Evolutionary conservation across 148 eudicot species (phyloP).

Genomic region (Simmondsia chinensis): DNA sequence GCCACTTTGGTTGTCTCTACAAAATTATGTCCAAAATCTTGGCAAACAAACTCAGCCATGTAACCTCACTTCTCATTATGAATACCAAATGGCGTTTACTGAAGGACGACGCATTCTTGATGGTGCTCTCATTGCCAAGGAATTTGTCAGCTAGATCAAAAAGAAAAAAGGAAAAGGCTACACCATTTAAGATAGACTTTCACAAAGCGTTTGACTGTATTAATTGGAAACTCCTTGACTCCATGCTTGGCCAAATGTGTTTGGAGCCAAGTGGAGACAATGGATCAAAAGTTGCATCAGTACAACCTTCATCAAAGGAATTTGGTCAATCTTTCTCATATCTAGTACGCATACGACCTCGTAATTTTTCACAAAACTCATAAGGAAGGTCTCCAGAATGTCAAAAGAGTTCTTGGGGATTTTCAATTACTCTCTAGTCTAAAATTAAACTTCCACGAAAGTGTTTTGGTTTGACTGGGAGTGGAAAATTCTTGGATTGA

Average conservation of each 20-base stretch:
- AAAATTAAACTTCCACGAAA: not conserved
- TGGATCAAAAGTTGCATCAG: too few relatives aligned
- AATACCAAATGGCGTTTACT: not conserved
- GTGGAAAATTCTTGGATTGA: not conserved
- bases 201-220: not conserved
- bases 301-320: too few relatives aligned
- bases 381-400: too few relatives aligned
- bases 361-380: too few relatives aligned
- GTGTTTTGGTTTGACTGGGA: too few relatives aligned
- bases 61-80: not conserved
- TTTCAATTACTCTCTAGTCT: not conserved
- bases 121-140: constrained; percentile 3
- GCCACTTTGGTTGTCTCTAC: not conserved
- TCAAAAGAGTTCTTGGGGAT: not conserved
- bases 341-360: not conserved
- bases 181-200: not conserved
- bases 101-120: not conserved
- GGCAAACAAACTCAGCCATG: not conserved
- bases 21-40: not conserved
- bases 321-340: not conserved
- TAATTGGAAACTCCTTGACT: too few relatives aligned
- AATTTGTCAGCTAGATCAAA: not conserved
- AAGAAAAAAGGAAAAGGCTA: not conserved
- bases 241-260: too few relatives aligned
- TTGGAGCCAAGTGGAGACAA: too few relatives aligned